These are phyloP conservation scores for Ophiocordyceps sinensis DNA, from an alignment of 2,329 filamentous ascomycete genomes.

Conservation along the genomic window DNA sequence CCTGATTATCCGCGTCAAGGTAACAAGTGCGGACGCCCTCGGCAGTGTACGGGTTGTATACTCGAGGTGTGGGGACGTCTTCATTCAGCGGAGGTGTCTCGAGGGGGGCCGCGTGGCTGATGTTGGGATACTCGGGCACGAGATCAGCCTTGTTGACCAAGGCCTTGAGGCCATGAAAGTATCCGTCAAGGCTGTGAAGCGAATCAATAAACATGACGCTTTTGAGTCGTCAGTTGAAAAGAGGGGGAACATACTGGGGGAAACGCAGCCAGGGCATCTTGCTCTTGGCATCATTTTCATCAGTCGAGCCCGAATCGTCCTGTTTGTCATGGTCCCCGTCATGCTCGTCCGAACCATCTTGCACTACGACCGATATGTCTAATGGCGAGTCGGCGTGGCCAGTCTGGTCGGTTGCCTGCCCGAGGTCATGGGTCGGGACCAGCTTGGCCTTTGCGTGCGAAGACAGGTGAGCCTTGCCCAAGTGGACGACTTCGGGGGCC, in stretches of 20 bases:
- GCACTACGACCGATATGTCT: neutral
- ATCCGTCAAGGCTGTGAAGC: slow-evolving; percentile 53
- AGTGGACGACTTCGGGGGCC: slow-evolving; percentile 2
- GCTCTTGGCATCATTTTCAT: slow-evolving; percentile 14
- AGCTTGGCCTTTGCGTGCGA: neutral
- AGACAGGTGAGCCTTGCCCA: neutral
- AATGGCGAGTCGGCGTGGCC: too few relatives aligned
- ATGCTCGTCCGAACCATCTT: neutral
- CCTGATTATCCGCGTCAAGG: slow-evolving; percentile 42
- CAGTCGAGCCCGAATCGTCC: slow-evolving; percentile 11
- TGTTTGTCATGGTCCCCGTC: slow-evolving; percentile 13
- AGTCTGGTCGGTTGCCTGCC: neutral
- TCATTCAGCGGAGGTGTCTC: slow-evolving; percentile 17
- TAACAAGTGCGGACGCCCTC: slow-evolving; percentile 45
- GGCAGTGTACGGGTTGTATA: slow-evolving; percentile 56
- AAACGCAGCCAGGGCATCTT: slow-evolving; percentile 26
- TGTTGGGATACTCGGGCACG: slow-evolving; percentile 57
- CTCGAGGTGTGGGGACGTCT: slow-evolving; percentile 27
- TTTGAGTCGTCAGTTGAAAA: too few relatives aligned
- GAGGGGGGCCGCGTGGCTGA: slow-evolving; percentile 16
- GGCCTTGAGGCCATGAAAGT: slow-evolving; percentile 63
- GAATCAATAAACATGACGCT: too few relatives aligned
- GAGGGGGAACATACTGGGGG: slow-evolving; percentile 17
- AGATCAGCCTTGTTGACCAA: slow-evolving; percentile 51
- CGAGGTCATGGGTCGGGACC: neutral